Conservation (phyloP, 495 filamentous ascomycete genomes). For the Terfezia boudieri region DNA sequence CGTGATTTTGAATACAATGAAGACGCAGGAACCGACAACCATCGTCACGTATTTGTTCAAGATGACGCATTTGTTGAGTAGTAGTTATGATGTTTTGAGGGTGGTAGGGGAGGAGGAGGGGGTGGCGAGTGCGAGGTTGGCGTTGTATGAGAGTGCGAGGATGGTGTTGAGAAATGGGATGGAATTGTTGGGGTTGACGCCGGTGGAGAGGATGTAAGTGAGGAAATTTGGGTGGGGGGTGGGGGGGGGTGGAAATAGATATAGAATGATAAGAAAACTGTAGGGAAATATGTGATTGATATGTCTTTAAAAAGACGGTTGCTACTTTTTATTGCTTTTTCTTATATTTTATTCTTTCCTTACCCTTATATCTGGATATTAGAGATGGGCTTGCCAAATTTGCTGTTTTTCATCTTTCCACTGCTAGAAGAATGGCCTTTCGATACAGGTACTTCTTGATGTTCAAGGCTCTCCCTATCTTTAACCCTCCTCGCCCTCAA, state of each 20-base stretch:
- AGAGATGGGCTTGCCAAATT: too few relatives aligned
- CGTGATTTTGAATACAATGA: slow-evolving; percentile 37
- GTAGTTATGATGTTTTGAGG: slow-evolving; percentile 59
- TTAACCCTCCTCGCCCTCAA: too few relatives aligned
- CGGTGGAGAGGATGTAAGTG: slow-evolving; percentile 36
- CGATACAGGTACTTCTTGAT: too few relatives aligned
- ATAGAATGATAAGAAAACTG: background rate
- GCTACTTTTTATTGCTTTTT: background rate
- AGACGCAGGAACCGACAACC: slow-evolving; percentile 41
- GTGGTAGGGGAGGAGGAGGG: slow-evolving; percentile 54
- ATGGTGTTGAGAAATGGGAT: slow-evolving; percentile 68
- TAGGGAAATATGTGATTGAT: background rate
- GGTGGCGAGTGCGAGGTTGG: slow-evolving; percentile 55
- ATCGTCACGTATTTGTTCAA: slow-evolving; percentile 67
- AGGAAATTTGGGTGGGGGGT: too few relatives aligned
- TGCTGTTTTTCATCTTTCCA: too few relatives aligned
- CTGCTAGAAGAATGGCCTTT: too few relatives aligned
- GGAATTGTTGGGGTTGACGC: slow-evolving; percentile 55
- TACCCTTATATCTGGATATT: too few relatives aligned
- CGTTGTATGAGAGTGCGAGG: slow-evolving; percentile 57
- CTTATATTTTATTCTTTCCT: background rate
- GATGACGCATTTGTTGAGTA: slow-evolving; percentile 69
- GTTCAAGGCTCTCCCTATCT: too few relatives aligned
- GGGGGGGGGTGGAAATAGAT: background rate
- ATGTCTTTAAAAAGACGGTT: background rate